Base-by-base conservation (phyloP, 2,329 filamentous ascomycete genomes). In the Esteya vermicola region DNA sequence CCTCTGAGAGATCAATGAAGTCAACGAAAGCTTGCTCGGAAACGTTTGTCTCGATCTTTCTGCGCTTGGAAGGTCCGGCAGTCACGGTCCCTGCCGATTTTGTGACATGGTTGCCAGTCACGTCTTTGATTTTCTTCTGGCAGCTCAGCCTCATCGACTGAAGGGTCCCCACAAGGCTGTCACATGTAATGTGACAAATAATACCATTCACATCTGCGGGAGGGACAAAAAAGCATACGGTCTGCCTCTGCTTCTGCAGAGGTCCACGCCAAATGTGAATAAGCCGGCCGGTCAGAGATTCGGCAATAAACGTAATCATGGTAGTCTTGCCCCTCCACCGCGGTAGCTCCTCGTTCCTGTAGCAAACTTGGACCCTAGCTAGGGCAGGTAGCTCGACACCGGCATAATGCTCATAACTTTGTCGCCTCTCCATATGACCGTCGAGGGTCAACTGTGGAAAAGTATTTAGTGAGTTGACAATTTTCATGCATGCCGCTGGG, bases 401-500 rank as follows among this genome's bases (percentile, higher is more conserved):
- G 18, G 35, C 31, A 49, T 43, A 12, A 8, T 6, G 16, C 6
- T 27, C 18, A 12, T n/a, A 12, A 12, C 31, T 16, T 8, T 14
- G 30, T 7, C n/a, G 23, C 9, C 19, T 31, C 3, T 59, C 36
- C 14, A 62, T 46, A 8, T 63, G 57, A 26, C 60, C 52, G 12
- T 56, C 50, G 27, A 76, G 45, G 1, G 51, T 60, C 16, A 78
- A 51, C 4, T 57, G 55, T 12, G 91, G 91, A 50, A 95, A 96
- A 0, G 68, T 65, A 2, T 69, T 70, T 9, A 91, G 58, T 18
- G 66, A 64, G 12, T 75, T 72, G 13, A 82, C 61, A 32, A 93
- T 54, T 32, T 78, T 79, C 33, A 72, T 68, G 0, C 89, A 91
- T 52, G 82, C 94, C 0, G 89, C 85, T 0, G 86, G 84, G 48